These are phyloP conservation scores for Papiliotrema terrestris DNA, from an alignment of 1,284 basidiomycete species.

Conservation along the genomic window DNA sequence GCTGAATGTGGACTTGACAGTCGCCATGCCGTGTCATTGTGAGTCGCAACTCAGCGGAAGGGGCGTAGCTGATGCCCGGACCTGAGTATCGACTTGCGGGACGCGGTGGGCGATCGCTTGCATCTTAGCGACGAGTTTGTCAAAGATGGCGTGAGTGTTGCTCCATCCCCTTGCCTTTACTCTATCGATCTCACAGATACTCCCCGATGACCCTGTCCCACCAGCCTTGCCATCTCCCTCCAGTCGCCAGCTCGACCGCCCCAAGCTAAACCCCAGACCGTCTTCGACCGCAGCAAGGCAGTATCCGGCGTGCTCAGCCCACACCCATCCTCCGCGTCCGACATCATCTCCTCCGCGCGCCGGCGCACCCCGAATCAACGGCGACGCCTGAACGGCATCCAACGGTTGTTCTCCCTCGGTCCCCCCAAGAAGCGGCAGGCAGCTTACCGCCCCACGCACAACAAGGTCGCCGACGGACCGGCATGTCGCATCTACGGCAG, in stretches of 20 bases:
- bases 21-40: conserved; percentile 91
- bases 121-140: conserved; percentile 78
- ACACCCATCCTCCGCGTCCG: conserved; percentile 25
- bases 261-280: conserved; percentile 54
- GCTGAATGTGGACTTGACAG: conserved; percentile 83
- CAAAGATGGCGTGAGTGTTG: conserved; percentile 70
- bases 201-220: too few species aligned
- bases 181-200: too few species aligned
- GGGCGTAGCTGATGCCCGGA: conserved; percentile 50
- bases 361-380: conserved; percentile 38
- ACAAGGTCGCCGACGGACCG: conserved; percentile 61
- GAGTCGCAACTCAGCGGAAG: conserved; percentile 45
- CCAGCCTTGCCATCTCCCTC: too few species aligned
- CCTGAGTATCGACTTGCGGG: conserved; percentile 82
- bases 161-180: too few species aligned
- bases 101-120: conserved; percentile 86
- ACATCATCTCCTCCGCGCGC: conserved; percentile 38
- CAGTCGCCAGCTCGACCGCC: neutral
- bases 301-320: conserved; percentile 61
- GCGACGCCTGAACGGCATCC: conserved; percentile 34
- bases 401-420: conserved; percentile 31
- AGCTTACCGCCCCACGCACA: conserved; percentile 66
- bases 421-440: conserved; percentile 49
- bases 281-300: conserved; percentile 80
- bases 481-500: conserved; percentile 85